Evolutionary conservation across 2,329 filamentous ascomycete genomes (phyloP), one percentile per base, ranked within the genome.

Genomic region (Didymella segeticola): DNA sequence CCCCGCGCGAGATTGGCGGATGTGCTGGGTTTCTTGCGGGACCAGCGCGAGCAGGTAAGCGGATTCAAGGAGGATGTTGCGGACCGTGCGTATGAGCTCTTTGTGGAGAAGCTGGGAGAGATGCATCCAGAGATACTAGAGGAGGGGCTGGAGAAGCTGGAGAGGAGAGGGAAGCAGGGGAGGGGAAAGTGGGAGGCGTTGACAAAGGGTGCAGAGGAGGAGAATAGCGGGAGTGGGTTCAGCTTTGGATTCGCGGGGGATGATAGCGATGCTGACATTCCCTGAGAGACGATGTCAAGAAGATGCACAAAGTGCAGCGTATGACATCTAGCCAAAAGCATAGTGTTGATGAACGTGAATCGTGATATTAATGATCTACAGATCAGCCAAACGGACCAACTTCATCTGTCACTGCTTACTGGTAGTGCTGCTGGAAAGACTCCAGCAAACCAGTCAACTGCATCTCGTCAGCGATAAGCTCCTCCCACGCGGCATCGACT

Each of bases 31-130:
- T 98, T 98, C 65, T 75, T 98, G 65, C 83, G 84, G 45, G 88
- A 96, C 71, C 92, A 91, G 73, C 78, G 89, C 2, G 89, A 93
- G 53, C 92, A 96, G 69, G 87, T 97, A 2, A 95, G 90, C 20
- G 93, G 95, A 0, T 98, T 98, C 71, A 83, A 83, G 42, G 85
- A 85, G 26, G 83, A 87, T 12, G 81, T 96, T 2, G 77, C 78
- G 7, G 86, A 93, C 71, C 88, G 91, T 1, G 72, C 73, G 0
- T 96, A 89, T 73, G 81, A 82, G 6, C 78, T 92, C 4, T 97
- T 98, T 70, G 81, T 89, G 4, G 81, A 87, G 48, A 83, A 87
- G 29, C 82, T 98, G 70, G 74, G 76, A 46, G 79, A 83, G 46
- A 73, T 79, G 22, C 81, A 90, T 62, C 88, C 91, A 0, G 83